phyloP scores from a whole-genome alignment of 78 protist genomes.

The Polysphondylium violaceum region DNA sequence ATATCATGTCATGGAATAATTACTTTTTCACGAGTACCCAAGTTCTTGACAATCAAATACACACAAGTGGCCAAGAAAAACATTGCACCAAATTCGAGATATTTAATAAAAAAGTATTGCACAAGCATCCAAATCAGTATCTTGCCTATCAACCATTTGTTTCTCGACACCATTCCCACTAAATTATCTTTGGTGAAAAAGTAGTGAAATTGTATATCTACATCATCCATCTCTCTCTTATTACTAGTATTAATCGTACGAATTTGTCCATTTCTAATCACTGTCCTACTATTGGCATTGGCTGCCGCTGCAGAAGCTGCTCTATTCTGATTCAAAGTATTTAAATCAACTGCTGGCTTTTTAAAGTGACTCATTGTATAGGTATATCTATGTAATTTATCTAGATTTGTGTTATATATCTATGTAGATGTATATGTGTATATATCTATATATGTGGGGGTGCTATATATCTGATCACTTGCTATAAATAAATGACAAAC shows the following conservation, averaged over 20 bases:
- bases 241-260: background rate
- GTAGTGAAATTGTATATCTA: slow-evolving; percentile 49
- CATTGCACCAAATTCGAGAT: slow-evolving; percentile 16
- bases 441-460: no score
- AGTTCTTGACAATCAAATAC: slow-evolving; percentile 21
- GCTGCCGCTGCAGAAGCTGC: background rate
- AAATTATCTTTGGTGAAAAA: slow-evolving; percentile 40
- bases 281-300: background rate
- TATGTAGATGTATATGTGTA: background rate
- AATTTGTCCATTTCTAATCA: slow-evolving; percentile 42
- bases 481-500: background rate
- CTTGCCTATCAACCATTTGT: background rate
- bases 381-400: background rate
- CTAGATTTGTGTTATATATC: background rate
- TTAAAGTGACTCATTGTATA: slow-evolving; percentile 6
- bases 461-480: no score
- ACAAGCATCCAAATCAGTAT: background rate
- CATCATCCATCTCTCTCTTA: slow-evolving; percentile 28
- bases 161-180: background rate
- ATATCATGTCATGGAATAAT: background rate
- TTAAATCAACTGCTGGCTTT: background rate
- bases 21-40: slow-evolving; percentile 31
- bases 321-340: slow-evolving; percentile 9
- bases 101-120: background rate
- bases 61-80: slow-evolving; percentile 17